These are phyloP conservation scores for Neonectria punicea DNA, from an alignment of 2,329 filamentous ascomycete species.

Conservation along the genomic window DNA sequence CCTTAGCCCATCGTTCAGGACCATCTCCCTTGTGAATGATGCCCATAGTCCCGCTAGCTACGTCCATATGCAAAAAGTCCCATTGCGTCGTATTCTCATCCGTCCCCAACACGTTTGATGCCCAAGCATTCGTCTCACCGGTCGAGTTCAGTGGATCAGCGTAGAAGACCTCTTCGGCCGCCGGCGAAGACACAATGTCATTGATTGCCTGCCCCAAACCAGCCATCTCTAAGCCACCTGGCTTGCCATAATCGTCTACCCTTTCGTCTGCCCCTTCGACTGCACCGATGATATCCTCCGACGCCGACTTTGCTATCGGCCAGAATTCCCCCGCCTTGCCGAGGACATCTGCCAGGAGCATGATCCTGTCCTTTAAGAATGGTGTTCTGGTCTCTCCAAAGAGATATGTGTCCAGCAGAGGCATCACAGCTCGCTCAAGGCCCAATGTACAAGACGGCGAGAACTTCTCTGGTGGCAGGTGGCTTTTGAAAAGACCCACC, in stretches of 20 bases:
- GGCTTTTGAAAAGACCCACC: constrained; percentile 30
- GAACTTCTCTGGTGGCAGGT: constrained; percentile 31
- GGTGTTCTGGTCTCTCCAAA: neutral
- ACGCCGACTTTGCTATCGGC: constrained; percentile 27
- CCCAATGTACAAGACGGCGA: constrained; percentile 39
- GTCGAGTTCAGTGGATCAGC: neutral
- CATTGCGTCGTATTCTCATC: neutral
- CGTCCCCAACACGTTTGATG: too few relatives aligned
- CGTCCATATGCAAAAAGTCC: neutral
- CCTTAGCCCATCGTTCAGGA: too few relatives aligned
- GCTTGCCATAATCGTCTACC: neutral
- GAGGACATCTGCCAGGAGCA: constrained; percentile 27
- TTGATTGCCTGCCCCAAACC: neutral
- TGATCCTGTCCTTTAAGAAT: constrained; percentile 21
- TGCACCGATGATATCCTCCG: constrained; percentile 11
- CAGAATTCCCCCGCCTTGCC: constrained; percentile 35
- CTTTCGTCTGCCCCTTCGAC: constrained; percentile 3
- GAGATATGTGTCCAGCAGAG: constrained; percentile 26
- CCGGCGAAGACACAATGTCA: neutral
- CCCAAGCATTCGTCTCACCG: neutral
- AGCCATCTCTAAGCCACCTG: neutral
- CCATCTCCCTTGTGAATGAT: too few relatives aligned
- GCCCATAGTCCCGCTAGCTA: neutral
- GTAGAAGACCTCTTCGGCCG: neutral
- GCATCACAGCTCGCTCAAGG: constrained; percentile 22